A percentile compares a stretch with the other conserved stretches of the same genome.
Conservation (phyloP, 1,284 basidiomycete species). For the Apiotrichum gracile region DNA sequence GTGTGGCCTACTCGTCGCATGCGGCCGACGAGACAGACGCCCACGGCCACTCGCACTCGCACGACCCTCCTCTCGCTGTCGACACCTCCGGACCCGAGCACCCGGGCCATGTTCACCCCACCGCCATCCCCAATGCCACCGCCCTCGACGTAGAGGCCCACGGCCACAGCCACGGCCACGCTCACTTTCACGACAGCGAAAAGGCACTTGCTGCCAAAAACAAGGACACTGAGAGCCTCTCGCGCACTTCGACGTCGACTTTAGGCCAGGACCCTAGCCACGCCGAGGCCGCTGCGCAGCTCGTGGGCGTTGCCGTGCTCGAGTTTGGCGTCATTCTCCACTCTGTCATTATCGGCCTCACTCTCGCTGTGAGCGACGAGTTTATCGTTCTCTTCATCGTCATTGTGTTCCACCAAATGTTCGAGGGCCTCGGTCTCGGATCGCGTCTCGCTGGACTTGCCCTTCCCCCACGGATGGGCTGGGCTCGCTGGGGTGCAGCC, state of each 20-base stretch:
- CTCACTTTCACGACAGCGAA: neutral
- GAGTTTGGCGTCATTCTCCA: constrained; percentile 87
- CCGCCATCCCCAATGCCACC: constrained; percentile 5
- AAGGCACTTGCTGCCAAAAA: neutral
- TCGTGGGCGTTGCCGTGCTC: constrained; percentile 56
- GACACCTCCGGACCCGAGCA: constrained; percentile 24
- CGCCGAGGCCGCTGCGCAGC: constrained; percentile 56
- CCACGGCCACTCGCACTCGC: constrained; percentile 63
- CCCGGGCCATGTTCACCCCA: constrained; percentile 23
- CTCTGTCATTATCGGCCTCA: constrained; percentile 81
- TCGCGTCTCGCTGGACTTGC: constrained; percentile 66
- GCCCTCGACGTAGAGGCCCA: constrained; percentile 9
- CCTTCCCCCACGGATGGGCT: constrained; percentile 58
- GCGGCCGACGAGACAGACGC: constrained; percentile 51
- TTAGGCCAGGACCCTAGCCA: constrained; percentile 20
- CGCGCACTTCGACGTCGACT: constrained; percentile 1
- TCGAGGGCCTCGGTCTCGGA: constrained; percentile 86
- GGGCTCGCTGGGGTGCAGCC: constrained; percentile 62
- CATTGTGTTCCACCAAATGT: constrained; percentile 85
- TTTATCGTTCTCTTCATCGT: constrained; percentile 87
- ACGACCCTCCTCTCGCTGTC: constrained; percentile 49
- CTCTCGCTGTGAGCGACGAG: constrained; percentile 73
- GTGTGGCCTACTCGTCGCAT: constrained; percentile 49
- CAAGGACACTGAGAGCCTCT: constrained; percentile 9
- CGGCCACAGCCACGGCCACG: constrained; percentile 9